Base-by-base conservation (phyloP, 108 stramenopile species). In the Fragilaria crotonensis region DNA sequence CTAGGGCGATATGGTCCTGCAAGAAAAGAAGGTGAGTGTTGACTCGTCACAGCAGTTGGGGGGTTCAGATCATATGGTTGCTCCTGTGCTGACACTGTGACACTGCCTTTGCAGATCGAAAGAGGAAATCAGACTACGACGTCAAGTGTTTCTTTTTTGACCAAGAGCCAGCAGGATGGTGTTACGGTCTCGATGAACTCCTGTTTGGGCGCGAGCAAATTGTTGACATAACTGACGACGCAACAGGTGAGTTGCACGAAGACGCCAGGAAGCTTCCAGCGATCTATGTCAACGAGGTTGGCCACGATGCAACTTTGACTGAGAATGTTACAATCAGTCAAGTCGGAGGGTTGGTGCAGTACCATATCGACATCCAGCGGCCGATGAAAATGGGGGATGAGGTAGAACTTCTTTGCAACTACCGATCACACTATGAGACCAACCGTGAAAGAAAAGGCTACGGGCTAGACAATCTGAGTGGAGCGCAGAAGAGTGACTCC, bases 201-300 rank as follows among this genome's bases (percentile, higher is more conserved):
- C 29, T 74, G 26, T 31, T 50, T 9, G 57, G 58, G 2, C 31
- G 49, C 21, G 69, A 62, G 21, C 73, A 81, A 57, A 59, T 81
- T 1, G 53, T 83, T 5, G 86, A 91, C 45, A 80, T 91, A 22
- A 87, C 90, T 11, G 80, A 81, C 57, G 86, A 91, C 51, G n/a
- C 59, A 0, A 88, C 86, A 0, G 90, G 90, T 20, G 68, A 75
- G 22, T 57, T 84, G 17, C 90, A 91, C 51, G 47, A 22, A 3
- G 25, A 59, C 30, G 86, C 90, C 2, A 59, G 64, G 33, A 20
- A 59, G 53, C 50, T 78, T 28, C 56, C 79, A 17, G 55, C 82
- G 11, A 75, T 82, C 68, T 85, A 91, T 56, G 86, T 91, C 17
- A 91, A 91, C 58, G 90, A 91, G 73, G 71, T 79, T 4, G 89